Conservation (phyloP, 805 yeast genomes). For the Starmerella floricola region DNA sequence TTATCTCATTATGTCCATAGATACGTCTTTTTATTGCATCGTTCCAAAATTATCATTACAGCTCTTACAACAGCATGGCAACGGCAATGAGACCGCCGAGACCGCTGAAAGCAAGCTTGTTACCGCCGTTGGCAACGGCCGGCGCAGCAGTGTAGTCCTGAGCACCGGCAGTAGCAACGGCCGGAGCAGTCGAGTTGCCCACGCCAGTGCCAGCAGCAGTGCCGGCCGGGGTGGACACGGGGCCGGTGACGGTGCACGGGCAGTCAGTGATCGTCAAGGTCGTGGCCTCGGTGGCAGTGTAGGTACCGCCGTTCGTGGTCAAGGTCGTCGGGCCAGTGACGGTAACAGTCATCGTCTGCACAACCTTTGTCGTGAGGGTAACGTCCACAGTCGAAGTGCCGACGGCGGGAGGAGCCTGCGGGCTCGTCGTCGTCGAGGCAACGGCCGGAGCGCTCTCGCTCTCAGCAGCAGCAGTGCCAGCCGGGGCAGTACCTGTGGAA, state of each 20-base stretch:
- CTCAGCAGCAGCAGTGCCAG: too few species aligned
- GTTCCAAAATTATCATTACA: background rate
- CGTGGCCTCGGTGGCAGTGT: constrained; percentile 41
- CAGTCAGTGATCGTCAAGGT: constrained; percentile 76
- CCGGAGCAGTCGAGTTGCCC: constrained; percentile 1
- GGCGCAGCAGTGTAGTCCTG: constrained; percentile 2
- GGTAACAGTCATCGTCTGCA: constrained; percentile 23
- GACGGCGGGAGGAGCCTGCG: background rate
- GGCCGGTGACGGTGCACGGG: constrained; percentile 56
- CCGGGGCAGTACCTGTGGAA: constrained; percentile 3
- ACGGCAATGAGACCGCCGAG: constrained; percentile 1
- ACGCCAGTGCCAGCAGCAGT: background rate
- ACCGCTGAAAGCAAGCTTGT: background rate
- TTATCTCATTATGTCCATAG: background rate
- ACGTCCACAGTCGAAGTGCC: background rate
- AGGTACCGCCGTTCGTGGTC: constrained; percentile 30
- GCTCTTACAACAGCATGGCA: constrained; percentile 2
- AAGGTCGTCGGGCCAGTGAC: constrained; percentile 50
- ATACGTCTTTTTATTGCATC: background rate
- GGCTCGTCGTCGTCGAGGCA: background rate
- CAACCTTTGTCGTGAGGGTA: background rate
- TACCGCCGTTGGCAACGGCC: constrained; percentile 9
- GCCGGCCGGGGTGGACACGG: constrained; percentile 1
- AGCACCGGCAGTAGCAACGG: background rate
- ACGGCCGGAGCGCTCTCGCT: too few species aligned